Conservation (phyloP, 371 early-diverging fungal genomes). For the Amoeboradix gromovi region DNA sequence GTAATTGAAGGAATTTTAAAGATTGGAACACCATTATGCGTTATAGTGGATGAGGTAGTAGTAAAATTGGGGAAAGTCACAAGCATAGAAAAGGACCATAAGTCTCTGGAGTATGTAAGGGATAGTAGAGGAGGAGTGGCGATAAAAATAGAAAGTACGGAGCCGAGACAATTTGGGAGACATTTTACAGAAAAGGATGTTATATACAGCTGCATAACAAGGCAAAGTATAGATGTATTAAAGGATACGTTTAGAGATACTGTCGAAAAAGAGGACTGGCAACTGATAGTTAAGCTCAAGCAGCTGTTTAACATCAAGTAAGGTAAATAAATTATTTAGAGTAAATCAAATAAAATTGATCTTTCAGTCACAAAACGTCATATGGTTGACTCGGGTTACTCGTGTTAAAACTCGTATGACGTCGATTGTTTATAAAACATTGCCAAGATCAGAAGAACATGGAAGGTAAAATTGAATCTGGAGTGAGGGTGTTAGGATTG, state of each 20-base stretch:
- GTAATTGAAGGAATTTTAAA: conserved; percentile 76
- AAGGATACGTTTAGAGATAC: conserved; percentile 89
- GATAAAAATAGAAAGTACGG: conserved; percentile 73
- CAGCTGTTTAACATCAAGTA: conserved; percentile 13
- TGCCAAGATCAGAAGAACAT: no score
- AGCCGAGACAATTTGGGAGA: conserved; percentile 12
- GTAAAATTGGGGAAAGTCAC: conserved; percentile 57
- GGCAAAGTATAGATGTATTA: conserved; percentile 81
- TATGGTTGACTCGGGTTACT: no score
- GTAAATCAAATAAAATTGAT: no score
- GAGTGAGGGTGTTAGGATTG: not conserved
- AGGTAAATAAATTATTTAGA: no score
- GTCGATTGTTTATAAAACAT: no score
- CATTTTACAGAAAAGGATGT: conserved; percentile 76
- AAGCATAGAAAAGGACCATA: conserved; percentile 87
- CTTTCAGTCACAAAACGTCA: no score
- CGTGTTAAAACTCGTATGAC: no score
- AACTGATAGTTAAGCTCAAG: conserved; percentile 40
- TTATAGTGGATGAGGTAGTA: conserved; percentile 44
- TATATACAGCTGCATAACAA: conserved; percentile 35
- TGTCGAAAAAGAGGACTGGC: conserved; percentile 76
- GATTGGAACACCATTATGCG: conserved; percentile 81
- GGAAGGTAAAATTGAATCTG: no score
- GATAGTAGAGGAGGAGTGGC: conserved; percentile 57
- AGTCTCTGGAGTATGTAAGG: conserved; percentile 46